Base-by-base conservation (phyloP, 257 asterid genomes). In the Nicotiana obtusifolia region DNA sequence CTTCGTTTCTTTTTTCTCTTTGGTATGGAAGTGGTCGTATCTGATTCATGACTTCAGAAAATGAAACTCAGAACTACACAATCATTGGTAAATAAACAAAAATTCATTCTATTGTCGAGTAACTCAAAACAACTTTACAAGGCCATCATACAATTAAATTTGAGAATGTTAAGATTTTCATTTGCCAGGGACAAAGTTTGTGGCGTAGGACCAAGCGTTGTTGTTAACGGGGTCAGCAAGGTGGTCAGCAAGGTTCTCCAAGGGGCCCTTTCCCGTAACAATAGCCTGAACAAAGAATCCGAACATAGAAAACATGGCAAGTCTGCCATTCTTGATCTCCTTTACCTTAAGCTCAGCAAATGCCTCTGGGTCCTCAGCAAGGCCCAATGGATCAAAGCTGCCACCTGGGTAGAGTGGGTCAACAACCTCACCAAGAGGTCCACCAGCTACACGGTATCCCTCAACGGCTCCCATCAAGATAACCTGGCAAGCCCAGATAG, bases 381-480 rank as follows among this genome's bases (percentile, higher is more conserved):
- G 85, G 0, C 89, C 90, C 37, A 85, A 69, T 24, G 90, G 90
- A 78, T 87, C 86, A 0, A 84, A 84, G 82, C 86, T 84, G 4
- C 84, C 86, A 47, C 86, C 80, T 0, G 84, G 84, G 81, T 80
- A 84, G 0, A 84, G 76, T 44, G 86, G 86, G 76, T 81, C 84
- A 1, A 64, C 56, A 17, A 84, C 52, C 73, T 84, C 86, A 26
- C 84, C 86, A 19, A 84, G 78, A 5, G 84, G 86, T 1, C 84
- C 86, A 20, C 81, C 84, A 0, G 82, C 84, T 28, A 80, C 54
- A 61, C 93, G 91, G 89, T 91, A 90, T 0, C 97, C 97, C 83
- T 92, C 97, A 30, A 92, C 89, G 17, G 94, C 93, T n/a, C 94
- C 94, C 97, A 90, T 90, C 79, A 91, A 31, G 22, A 92, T 79